Evolutionary conservation across 2,329 filamentous ascomycete species (phyloP).

Genomic region (Ophiostoma sp.): DNA sequence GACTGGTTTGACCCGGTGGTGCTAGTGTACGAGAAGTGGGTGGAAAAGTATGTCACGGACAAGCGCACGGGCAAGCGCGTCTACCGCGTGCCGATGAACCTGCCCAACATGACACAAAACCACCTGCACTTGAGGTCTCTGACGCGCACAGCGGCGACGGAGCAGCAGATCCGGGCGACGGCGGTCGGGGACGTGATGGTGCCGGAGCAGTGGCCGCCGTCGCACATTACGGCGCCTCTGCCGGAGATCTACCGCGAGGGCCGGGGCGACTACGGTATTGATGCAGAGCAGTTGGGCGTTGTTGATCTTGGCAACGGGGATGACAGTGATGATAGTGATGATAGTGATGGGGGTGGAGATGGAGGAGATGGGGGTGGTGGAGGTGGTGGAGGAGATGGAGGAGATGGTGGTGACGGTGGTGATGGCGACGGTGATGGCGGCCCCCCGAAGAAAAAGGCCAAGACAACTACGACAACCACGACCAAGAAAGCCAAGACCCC

Average conservation of each 20-base stretch:
- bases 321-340: not conserved
- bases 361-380: not conserved
- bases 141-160: not conserved
- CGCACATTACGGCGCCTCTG: not conserved
- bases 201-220: conserved; percentile 16
- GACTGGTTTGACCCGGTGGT: conserved; percentile 23
- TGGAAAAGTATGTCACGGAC: conserved; percentile 20
- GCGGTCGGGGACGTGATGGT: not conserved
- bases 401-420: not conserved
- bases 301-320: not conserved
- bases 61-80: conserved; percentile 13
- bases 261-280: not conserved
- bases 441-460: not conserved
- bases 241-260: not conserved
- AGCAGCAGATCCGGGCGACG: not conserved
- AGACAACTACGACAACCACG: not conserved
- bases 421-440: not conserved
- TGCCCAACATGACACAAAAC: not conserved
- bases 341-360: too few relatives aligned
- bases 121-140: not conserved
- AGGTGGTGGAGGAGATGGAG: not conserved
- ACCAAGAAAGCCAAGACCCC: not conserved
- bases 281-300: not conserved
- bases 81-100: conserved; percentile 24
- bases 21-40: conserved; percentile 26